Percentiles rank a stretch among this genome's conserved stretches.
phyloP scores from a whole-genome alignment of 1,139 yeast species.

The Trichomonascaceae sp. region DNA sequence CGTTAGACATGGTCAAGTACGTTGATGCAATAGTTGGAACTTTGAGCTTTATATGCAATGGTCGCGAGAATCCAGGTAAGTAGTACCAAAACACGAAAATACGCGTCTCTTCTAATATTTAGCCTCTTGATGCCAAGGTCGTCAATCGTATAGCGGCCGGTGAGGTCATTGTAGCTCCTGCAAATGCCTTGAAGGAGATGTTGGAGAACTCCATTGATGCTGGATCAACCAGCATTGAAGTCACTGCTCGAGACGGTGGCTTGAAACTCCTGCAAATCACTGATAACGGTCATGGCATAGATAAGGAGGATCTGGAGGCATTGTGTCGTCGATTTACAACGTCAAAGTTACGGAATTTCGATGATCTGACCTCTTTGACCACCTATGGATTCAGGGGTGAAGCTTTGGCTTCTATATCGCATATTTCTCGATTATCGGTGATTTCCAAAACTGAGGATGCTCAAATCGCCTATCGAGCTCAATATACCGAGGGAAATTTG shows the following conservation, averaged over 20 bases:
- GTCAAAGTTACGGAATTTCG: constrained; percentile 52
- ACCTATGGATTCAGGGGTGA: constrained; percentile 84
- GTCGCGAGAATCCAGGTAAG: constrained; percentile 12
- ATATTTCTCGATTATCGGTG: constrained; percentile 60
- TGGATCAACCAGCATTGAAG: constrained; percentile 52
- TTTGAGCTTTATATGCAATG: not conserved
- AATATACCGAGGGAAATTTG: constrained; percentile 59
- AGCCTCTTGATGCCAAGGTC: constrained; percentile 56
- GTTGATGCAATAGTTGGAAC: no score
- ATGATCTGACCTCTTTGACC: constrained; percentile 44
- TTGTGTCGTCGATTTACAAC: constrained; percentile 68
- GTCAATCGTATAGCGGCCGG: constrained; percentile 96
- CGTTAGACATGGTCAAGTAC: constrained; percentile 1
- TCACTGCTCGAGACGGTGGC: constrained; percentile 62
- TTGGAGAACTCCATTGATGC: constrained; percentile 81
- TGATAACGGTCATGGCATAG: constrained; percentile 77
- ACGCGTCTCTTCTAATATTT: constrained; percentile 5
- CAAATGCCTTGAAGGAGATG: constrained; percentile 74
- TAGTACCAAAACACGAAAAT: not conserved
- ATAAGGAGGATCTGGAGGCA: constrained; percentile 46
- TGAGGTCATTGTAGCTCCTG: constrained; percentile 89
- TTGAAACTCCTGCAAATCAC: constrained; percentile 53
- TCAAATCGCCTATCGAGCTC: constrained; percentile 59
- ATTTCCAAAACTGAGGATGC: constrained; percentile 61
- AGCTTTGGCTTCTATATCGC: constrained; percentile 67